Base-by-base conservation (phyloP, 257 asterid species). In the Nicotiana attenuata region DNA sequence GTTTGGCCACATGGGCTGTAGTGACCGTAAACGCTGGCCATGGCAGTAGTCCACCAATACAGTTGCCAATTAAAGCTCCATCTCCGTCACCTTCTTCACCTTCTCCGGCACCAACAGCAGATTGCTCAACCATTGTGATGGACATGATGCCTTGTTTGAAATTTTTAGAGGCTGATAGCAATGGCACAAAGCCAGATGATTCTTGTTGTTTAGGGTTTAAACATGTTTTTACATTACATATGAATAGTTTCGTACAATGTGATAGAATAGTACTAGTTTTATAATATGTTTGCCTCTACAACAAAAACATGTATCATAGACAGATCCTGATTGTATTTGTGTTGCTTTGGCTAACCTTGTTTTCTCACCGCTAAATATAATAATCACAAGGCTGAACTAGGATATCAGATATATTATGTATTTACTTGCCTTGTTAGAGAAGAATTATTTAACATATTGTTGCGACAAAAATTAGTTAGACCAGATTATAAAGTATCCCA, bases 181-280 rank as follows among this genome's bases (percentile, higher is more conserved):
- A 53, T 1, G 71, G 2, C 1, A 26, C 31, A 0, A 68, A 57
- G 24, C 89, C 89, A 0, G 22, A 26, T 0, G 22, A 41, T 3
- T 26, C 68, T 5, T 86, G 89, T 7, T 86, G 89, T 41, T 2
- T 38, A 3, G 85, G 85, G 5, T 29, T 86, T 13, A 14, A 81
- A 26, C 11, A 19, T 4, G 66, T 86, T 53, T 53, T 53, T 57
- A 57, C 0, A 41, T 9, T 41, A 41, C 1, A 41, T 2, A 41
- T 41, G 50, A 41, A 41, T 41, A 41, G 50, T 41, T 41, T 41
- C 1, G 13, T 41, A 9, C 3, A 41, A 9, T 41, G 50, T 41
- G 3, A 9, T 41, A 2, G 50, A 41, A 2, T 41, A 2, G 13
- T 9, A 41, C 50, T 41, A 41, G 0, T 38, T 41, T 41, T 33